These are phyloP conservation scores for Crucibulum parvulum DNA, from an alignment of 1,284 basidiomycete species.

Conservation along the genomic window DNA sequence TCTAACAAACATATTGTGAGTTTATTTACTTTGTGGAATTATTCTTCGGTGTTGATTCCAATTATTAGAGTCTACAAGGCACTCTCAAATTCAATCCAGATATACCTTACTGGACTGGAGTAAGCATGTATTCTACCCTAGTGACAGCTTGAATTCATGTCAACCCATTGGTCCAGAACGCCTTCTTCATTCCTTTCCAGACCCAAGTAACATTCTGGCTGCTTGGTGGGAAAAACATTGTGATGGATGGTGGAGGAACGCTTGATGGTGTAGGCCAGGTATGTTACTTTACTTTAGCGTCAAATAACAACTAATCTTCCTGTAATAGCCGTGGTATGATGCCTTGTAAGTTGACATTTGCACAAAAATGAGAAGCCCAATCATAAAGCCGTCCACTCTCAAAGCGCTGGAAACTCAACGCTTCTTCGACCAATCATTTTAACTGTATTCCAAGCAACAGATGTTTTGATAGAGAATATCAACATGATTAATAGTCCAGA, in stretches of 20 bases:
- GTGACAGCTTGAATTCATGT: not conserved
- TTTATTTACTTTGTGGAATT: not conserved
- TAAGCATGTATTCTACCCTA: conserved; percentile 21
- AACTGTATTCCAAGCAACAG: conserved; percentile 62
- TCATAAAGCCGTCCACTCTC: too few species aligned
- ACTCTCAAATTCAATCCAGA: conserved; percentile 58
- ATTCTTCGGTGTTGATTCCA: not conserved
- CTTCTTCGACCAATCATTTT: conserved; percentile 67
- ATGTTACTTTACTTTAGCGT: conserved; percentile 8
- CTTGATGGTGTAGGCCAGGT: conserved; percentile 67
- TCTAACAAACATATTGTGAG: conserved; percentile 58
- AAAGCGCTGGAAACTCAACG: conserved; percentile 47
- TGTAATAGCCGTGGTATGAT: conserved; percentile 52
- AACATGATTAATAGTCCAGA: conserved; percentile 53
- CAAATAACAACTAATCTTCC: not conserved
- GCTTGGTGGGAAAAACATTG: conserved; percentile 63
- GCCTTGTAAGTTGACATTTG: conserved; percentile 46
- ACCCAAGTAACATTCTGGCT: conserved; percentile 69
- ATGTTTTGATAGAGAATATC: conserved; percentile 62
- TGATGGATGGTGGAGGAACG: conserved; percentile 63
- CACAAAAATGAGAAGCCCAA: too few species aligned
- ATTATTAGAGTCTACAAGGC: conserved; percentile 51
- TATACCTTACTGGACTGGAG: conserved; percentile 60
- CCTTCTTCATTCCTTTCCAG: conserved; percentile 62
- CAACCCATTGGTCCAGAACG: conserved; percentile 41